These are phyloP conservation scores for Cercospora sesami DNA, from an alignment of 2,329 filamentous ascomycete species.

Conservation along the genomic window DNA sequence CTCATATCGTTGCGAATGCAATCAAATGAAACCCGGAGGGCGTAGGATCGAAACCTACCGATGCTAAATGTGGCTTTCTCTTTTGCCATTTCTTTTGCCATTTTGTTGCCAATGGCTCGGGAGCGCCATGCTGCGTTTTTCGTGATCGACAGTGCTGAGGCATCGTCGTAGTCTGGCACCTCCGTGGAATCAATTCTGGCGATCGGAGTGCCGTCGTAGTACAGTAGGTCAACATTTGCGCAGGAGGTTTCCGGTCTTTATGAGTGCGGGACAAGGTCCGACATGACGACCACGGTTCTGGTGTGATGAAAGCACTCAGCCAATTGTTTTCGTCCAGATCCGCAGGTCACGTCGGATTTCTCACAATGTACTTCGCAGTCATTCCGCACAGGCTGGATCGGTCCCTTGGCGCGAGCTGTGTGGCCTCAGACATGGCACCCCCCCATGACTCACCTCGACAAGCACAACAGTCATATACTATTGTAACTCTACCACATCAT, in stretches of 20 bases:
- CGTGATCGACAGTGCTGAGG: not conserved
- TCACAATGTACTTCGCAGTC: not conserved
- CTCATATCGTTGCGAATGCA: slow-evolving; percentile 20
- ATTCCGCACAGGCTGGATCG: not conserved
- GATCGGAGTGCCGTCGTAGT: not conserved
- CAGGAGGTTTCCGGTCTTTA: not conserved
- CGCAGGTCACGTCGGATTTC: not conserved
- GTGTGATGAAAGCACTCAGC: not conserved
- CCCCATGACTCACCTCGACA: not conserved
- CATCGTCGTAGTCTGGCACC: not conserved
- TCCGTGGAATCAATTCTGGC: not conserved
- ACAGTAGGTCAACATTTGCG: not conserved
- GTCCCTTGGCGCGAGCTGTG: not conserved
- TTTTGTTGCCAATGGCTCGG: not conserved
- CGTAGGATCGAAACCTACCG: slow-evolving; percentile 22
- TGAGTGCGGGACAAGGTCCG: not conserved
- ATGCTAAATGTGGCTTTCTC: slow-evolving; percentile 18
- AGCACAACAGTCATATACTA: not conserved
- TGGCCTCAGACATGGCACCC: not conserved
- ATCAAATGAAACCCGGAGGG: slow-evolving; percentile 19
- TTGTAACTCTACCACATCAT: not conserved
- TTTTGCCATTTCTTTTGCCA: not conserved
- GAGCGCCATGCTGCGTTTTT: not conserved
- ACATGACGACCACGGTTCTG: not conserved
- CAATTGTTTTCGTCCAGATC: not conserved